A percentile compares a stretch with the other conserved stretches of the same genome.
phyloP scores from a whole-genome alignment of 768 basidiomycete genomes.

The Trametes cubensis region DNA sequence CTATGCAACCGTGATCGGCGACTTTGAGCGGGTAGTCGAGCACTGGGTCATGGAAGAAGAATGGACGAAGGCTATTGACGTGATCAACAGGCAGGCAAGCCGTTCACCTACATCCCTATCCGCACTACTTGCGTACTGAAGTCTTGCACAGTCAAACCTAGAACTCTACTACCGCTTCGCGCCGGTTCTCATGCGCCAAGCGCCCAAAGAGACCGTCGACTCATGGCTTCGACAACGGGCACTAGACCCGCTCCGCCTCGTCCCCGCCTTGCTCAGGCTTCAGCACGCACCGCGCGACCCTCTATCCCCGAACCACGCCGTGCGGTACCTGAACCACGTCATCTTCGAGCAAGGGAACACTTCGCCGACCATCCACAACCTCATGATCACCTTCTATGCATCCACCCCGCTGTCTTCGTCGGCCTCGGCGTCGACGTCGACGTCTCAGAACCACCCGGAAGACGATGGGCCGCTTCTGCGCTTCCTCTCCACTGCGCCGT shows the following conservation, averaged over 20 bases:
- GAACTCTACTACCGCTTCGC: conserved; percentile 94
- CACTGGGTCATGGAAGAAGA: conserved; percentile 93
- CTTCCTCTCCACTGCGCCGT: conserved; percentile 81
- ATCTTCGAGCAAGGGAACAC: conserved; percentile 81
- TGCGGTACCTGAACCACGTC: conserved; percentile 85
- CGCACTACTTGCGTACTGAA: background rate
- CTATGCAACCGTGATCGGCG: conserved; percentile 81
- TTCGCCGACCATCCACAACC: conserved; percentile 89
- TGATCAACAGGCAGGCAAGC: conserved; percentile 85
- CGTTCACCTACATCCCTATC: background rate
- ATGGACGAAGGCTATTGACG: conserved; percentile 88
- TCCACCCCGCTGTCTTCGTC: conserved; percentile 47
- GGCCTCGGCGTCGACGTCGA: conserved; percentile 47
- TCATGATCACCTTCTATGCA: conserved; percentile 86
- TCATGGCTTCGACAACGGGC: conserved; percentile 84
- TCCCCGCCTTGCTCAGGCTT: conserved; percentile 85
- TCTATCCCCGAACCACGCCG: conserved; percentile 78
- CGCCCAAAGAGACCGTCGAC: conserved; percentile 89
- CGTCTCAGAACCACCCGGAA: conserved; percentile 40
- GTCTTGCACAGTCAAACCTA: conserved; percentile 61
- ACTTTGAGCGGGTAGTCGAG: conserved; percentile 82
- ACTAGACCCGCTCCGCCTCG: conserved; percentile 80
- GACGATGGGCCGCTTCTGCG: conserved; percentile 80
- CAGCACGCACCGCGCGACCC: conserved; percentile 76
- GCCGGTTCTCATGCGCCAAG: conserved; percentile 81